Conservation (phyloP, 2,329 filamentous ascomycete species). For the Colletotrichum eleusines region DNA sequence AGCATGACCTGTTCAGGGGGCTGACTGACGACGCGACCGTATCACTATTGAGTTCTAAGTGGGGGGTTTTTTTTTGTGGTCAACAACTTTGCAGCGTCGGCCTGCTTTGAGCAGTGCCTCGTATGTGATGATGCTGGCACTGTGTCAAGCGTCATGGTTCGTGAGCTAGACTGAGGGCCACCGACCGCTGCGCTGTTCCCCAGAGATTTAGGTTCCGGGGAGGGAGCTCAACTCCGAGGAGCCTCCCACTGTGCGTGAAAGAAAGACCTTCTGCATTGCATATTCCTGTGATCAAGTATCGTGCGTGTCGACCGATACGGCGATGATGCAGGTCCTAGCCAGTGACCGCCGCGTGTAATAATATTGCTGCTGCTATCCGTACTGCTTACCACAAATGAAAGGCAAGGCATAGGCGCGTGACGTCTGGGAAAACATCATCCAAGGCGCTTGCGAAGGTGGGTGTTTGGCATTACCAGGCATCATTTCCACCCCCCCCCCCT, state of each 20-base stretch:
- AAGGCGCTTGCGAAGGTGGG: too few relatives aligned
- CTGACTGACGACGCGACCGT: background rate
- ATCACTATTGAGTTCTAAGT: background rate
- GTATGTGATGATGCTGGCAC: background rate
- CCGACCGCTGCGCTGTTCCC: background rate
- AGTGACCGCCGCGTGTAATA: background rate
- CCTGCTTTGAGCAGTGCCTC: background rate
- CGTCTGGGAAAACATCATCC: too few relatives aligned
- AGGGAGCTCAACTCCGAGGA: conserved; percentile 3
- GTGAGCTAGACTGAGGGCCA: background rate
- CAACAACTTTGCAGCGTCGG: background rate
- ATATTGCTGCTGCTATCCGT: background rate
- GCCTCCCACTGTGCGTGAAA: background rate
- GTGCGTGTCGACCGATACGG: background rate
- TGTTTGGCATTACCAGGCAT: background rate
- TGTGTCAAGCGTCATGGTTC: conserved; percentile 1
- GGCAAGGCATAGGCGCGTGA: background rate
- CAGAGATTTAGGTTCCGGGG: too few relatives aligned
- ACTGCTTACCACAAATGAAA: background rate
- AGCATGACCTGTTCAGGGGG: background rate
- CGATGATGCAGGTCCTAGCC: background rate
- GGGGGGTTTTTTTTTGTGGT: background rate
- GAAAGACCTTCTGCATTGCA: background rate
- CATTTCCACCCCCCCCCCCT: background rate
- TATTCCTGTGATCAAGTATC: background rate